Conservation (phyloP, 495 filamentous ascomycete genomes). For the Bacidia gigantensis region DNA sequence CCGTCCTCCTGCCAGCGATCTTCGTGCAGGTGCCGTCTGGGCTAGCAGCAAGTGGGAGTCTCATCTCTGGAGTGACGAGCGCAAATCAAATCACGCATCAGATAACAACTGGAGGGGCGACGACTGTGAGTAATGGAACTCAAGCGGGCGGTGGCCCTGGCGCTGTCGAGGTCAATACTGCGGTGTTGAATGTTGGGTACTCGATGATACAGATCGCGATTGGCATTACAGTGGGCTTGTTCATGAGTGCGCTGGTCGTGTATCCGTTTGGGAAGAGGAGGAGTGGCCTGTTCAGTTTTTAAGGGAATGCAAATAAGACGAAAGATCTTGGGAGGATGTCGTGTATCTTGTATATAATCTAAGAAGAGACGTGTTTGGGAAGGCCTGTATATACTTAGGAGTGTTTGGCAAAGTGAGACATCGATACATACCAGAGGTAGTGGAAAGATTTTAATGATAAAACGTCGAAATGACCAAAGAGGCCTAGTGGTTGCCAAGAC, state of each 20-base stretch:
- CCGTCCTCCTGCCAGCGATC: conserved; percentile 81
- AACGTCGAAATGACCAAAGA: too few relatives aligned
- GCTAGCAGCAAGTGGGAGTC: conserved; percentile 66
- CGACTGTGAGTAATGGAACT: conserved; percentile 35
- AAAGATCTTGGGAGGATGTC: too few relatives aligned
- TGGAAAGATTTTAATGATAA: too few relatives aligned
- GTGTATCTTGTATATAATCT: too few relatives aligned
- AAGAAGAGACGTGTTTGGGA: too few relatives aligned
- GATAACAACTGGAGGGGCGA: conserved; percentile 25
- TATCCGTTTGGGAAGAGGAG: conserved; percentile 88
- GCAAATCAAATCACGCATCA: conserved; percentile 58
- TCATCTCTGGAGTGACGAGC: conserved; percentile 72
- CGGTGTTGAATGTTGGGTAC: conserved; percentile 74
- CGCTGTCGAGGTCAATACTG: conserved; percentile 37
- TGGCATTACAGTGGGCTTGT: conserved; percentile 83
- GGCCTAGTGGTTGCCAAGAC: too few relatives aligned
- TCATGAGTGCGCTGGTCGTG: conserved; percentile 70
- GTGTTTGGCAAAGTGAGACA: too few relatives aligned
- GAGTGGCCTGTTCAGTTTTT: conserved; percentile 83
- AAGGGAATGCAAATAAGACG: too few relatives aligned
- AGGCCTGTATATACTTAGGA: too few relatives aligned
- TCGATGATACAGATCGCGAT: conserved; percentile 87
- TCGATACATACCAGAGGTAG: too few relatives aligned
- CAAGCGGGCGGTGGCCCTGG: conserved; percentile 24
- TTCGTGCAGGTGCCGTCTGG: conserved; percentile 91